Percentiles rank a stretch among this genome's conserved stretches.
phyloP scores from a whole-genome alignment of 306 rosid genomes.

The Fragaria nilgerrensis region DNA sequence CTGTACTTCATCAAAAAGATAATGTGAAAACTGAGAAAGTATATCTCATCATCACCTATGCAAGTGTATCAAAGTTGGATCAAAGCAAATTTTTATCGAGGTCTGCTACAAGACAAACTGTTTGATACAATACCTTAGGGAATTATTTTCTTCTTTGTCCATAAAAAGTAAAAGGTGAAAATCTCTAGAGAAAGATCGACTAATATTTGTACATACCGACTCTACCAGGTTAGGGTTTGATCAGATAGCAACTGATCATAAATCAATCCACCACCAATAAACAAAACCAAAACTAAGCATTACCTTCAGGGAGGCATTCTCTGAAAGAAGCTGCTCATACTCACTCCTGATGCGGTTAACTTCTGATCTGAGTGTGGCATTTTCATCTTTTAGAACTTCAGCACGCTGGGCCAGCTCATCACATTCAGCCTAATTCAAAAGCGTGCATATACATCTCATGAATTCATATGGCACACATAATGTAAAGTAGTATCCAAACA shows the following conservation, averaged over 20 bases:
- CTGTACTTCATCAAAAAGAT: not conserved
- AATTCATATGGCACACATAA: slow-evolving; percentile 16
- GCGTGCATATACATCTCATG: slow-evolving; percentile 11
- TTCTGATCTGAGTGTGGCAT: slow-evolving; percentile 74
- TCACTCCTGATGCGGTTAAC: slow-evolving; percentile 77
- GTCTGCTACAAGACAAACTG: not conserved
- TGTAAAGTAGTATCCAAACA: slow-evolving; percentile 20
- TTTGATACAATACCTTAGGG: not conserved
- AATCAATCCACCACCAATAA: slow-evolving; percentile 12
- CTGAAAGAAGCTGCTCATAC: slow-evolving; percentile 81
- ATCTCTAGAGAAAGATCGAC: not conserved
- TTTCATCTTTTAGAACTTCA: slow-evolving; percentile 81
- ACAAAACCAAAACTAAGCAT: slow-evolving; percentile 27
- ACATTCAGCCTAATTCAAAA: slow-evolving; percentile 77
- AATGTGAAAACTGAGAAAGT: not conserved
- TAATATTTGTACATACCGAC: not conserved
- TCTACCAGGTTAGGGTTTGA: not conserved
- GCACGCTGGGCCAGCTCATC: slow-evolving; percentile 95
- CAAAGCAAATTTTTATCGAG: not conserved
- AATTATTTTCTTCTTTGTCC: not conserved
- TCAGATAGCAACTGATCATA: not conserved
- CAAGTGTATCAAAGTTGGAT: not conserved
- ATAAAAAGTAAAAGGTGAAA: not conserved
- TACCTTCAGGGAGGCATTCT: slow-evolving; percentile 90
- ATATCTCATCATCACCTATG: not conserved